Conservation (phyloP, 768 basidiomycete genomes). For the Psilocybe tampanensis region DNA sequence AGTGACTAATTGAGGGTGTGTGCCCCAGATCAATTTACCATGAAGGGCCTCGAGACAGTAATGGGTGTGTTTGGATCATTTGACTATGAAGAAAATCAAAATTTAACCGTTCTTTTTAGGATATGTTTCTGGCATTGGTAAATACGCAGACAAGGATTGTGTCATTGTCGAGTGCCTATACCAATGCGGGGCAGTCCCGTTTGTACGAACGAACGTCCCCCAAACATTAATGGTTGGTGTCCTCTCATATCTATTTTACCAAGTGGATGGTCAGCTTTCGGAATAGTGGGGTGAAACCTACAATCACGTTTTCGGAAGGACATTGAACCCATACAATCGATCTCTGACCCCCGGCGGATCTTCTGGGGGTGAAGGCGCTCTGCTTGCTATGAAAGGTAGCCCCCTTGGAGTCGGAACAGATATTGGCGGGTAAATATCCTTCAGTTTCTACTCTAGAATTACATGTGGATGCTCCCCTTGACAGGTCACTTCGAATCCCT, state of each 20-base stretch:
- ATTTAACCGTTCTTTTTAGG: slow-evolving; percentile 35
- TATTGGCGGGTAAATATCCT: slow-evolving; percentile 49
- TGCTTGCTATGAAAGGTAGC: slow-evolving; percentile 61
- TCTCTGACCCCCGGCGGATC: slow-evolving; percentile 63
- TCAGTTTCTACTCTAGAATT: background rate
- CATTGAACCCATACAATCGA: slow-evolving; percentile 61
- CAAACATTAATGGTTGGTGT: slow-evolving; percentile 68
- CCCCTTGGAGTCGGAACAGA: slow-evolving; percentile 67
- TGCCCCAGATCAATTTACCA: slow-evolving; percentile 62
- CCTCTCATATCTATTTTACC: background rate
- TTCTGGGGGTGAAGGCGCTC: slow-evolving; percentile 68
- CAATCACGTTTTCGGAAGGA: slow-evolving; percentile 66
- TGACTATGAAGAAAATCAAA: background rate
- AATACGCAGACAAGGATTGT: slow-evolving; percentile 57
- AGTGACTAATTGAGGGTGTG: too few species aligned
- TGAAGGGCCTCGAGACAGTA: slow-evolving; percentile 70
- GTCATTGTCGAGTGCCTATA: slow-evolving; percentile 67
- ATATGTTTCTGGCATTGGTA: slow-evolving; percentile 76
- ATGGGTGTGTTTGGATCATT: slow-evolving; percentile 47
- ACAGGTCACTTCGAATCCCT: slow-evolving; percentile 59
- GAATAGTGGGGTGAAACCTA: slow-evolving; percentile 55
- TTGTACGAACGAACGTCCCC: slow-evolving; percentile 72
- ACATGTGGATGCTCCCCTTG: background rate
- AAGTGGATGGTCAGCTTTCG: background rate
- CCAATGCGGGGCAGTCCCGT: slow-evolving; percentile 68